Conservation (phyloP, 345 rosid genomes). For the Aquilaria yunnanensis region DNA sequence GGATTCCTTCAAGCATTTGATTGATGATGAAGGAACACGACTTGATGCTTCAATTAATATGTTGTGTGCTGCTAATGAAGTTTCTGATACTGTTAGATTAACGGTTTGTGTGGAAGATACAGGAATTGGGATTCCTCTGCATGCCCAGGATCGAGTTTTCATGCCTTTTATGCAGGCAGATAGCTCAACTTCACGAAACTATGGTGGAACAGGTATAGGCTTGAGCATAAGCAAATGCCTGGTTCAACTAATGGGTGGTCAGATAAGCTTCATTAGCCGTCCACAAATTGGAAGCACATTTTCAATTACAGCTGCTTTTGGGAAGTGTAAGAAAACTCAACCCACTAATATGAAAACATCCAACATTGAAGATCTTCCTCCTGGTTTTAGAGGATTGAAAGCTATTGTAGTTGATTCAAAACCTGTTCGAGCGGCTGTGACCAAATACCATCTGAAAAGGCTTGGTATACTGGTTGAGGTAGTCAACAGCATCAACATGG, state of each 20-base stretch:
- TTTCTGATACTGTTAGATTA: conserved; percentile 48
- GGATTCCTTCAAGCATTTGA: conserved; percentile 73
- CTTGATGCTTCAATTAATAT: conserved; percentile 27
- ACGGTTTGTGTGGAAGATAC: conserved; percentile 92
- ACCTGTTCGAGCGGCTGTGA: conserved; percentile 89
- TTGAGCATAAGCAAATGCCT: conserved; percentile 94
- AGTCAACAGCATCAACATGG: conserved; percentile 38
- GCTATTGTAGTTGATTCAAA: conserved; percentile 80
- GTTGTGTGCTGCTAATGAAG: conserved; percentile 20
- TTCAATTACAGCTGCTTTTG: conserved; percentile 62
- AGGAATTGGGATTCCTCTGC: conserved; percentile 83
- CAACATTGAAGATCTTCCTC: conserved; percentile 59
- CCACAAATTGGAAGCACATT: conserved; percentile 89
- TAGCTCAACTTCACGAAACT: conserved; percentile 86
- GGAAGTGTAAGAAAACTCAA: conserved; percentile 36
- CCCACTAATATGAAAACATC: conserved; percentile 36
- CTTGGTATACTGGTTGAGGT: conserved; percentile 78
- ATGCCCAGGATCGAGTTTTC: conserved; percentile 83
- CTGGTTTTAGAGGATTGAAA: conserved; percentile 65
- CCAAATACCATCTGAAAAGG: conserved; percentile 82
- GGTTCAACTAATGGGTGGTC: conserved; percentile 93
- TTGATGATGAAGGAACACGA: conserved; percentile 35
- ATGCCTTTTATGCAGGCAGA: conserved; percentile 98
- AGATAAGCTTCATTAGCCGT: conserved; percentile 68
- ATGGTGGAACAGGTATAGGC: conserved; percentile 98